phyloP scores from a whole-genome alignment of 2,329 filamentous ascomycete species.

The Fusarium illudens region DNA sequence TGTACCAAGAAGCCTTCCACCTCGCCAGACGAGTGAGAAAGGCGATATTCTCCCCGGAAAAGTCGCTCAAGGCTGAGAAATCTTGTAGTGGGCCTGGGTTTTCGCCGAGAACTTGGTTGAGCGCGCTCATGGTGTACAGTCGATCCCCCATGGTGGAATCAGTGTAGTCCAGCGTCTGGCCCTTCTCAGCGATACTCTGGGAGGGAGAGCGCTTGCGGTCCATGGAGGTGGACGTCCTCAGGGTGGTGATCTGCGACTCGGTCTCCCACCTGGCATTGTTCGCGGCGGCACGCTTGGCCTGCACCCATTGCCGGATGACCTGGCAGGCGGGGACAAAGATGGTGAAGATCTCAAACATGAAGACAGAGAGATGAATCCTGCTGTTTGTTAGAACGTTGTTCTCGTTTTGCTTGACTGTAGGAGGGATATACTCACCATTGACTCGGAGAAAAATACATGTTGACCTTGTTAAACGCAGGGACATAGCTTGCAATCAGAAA shows the following conservation, averaged over 20 bases:
- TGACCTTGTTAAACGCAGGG: constrained; percentile 59
- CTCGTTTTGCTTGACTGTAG: constrained; percentile 46
- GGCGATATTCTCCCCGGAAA: constrained; percentile 75
- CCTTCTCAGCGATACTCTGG: constrained; percentile 1
- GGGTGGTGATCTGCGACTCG: constrained; percentile 10
- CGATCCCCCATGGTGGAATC: constrained; percentile 46
- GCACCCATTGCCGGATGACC: constrained; percentile 54
- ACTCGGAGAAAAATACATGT: constrained; percentile 63
- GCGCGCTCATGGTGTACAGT: constrained; percentile 66
- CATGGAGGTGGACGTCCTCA: constrained; percentile 24
- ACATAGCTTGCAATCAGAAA: constrained; percentile 67
- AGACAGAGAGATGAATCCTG: constrained; percentile 60
- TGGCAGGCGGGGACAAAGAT: constrained; percentile 70
- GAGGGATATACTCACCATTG: constrained; percentile 67
- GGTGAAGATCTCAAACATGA: constrained; percentile 57
- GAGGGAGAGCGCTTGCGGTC: neutral
- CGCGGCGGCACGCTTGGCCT: constrained; percentile 45
- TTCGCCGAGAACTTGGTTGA: constrained; percentile 66
- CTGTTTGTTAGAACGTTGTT: neutral
- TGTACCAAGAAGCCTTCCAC: constrained; percentile 57
- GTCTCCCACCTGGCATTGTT: constrained; percentile 11
- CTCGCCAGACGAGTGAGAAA: constrained; percentile 67
- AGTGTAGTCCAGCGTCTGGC: neutral
- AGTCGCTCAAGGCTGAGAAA: constrained; percentile 71
- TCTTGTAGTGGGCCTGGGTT: constrained; percentile 67